These are phyloP conservation scores for Glarea lozoyensis DNA, from an alignment of 495 filamentous ascomycete species.

Conservation along the genomic window DNA sequence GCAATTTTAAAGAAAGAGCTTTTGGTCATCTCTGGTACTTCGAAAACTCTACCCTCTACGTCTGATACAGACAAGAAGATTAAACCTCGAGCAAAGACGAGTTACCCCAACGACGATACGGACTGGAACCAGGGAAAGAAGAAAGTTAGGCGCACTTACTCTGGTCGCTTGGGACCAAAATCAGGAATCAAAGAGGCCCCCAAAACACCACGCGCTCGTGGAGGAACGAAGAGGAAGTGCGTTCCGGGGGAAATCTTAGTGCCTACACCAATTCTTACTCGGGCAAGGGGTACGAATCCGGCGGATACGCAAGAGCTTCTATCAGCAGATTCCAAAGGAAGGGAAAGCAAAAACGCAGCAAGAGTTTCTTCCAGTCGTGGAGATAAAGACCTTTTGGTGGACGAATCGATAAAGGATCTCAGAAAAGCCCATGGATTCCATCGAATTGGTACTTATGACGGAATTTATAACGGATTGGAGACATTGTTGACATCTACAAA, in stretches of 20 bases:
- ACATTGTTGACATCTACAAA: slow-evolving; percentile 37
- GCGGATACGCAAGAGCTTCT: neutral
- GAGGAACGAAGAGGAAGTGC: neutral
- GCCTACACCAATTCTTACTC: slow-evolving; percentile 18
- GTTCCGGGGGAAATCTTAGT: slow-evolving; percentile 19
- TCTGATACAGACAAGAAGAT: neutral
- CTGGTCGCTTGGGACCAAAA: slow-evolving; percentile 9
- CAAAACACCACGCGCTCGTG: neutral
- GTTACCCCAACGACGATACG: slow-evolving; percentile 3
- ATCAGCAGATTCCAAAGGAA: neutral
- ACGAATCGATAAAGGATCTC: slow-evolving; percentile 4
- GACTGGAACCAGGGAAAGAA: slow-evolving; percentile 25
- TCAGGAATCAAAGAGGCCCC: neutral
- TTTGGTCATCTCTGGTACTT: neutral
- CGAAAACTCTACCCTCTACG: too few species aligned
- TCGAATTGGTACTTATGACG: slow-evolving; percentile 23
- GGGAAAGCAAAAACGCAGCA: neutral
- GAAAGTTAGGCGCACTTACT: slow-evolving; percentile 26
- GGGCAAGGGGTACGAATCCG: slow-evolving; percentile 11
- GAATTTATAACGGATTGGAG: slow-evolving; percentile 38
- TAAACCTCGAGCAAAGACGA: neutral
- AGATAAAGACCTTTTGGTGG: neutral
- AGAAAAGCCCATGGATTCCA: slow-evolving; percentile 10
- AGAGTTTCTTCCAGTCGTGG: too few species aligned
- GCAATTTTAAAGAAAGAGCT: slow-evolving; percentile 37